Conservation (phyloP, 352 stramenopile genomes). For the Aphanomyces stellatus region DNA sequence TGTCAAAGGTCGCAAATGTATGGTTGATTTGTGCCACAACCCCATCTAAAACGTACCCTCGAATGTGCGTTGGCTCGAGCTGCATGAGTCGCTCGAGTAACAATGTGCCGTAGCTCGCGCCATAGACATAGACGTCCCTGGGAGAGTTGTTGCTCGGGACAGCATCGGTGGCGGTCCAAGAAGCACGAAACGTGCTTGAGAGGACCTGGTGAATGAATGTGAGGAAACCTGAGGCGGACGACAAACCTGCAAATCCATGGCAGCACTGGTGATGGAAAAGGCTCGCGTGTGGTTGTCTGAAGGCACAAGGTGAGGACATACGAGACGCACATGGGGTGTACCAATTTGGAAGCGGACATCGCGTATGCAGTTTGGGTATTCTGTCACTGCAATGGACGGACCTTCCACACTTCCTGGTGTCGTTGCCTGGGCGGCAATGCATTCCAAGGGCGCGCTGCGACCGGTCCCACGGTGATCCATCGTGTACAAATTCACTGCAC, state of each 20-base stretch:
- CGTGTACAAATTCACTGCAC: slow-evolving; percentile 51
- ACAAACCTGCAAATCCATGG: slow-evolving; percentile 43
- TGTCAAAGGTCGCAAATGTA: slow-evolving; percentile 61
- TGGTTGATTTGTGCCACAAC: slow-evolving; percentile 46
- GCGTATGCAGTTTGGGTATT: slow-evolving; percentile 57
- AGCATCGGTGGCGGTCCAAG: too few species aligned
- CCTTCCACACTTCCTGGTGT: slow-evolving; percentile 44
- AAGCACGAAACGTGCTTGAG: too few species aligned
- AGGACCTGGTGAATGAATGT: too few species aligned
- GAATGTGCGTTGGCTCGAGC: slow-evolving; percentile 21
- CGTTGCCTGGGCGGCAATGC: slow-evolving; percentile 38
- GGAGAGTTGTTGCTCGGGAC: too few species aligned
- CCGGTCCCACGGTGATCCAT: slow-evolving; percentile 60
- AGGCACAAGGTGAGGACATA: neutral
- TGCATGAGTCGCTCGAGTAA: slow-evolving; percentile 28
- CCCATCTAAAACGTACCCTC: slow-evolving; percentile 25
- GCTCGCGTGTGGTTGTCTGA: slow-evolving; percentile 50
- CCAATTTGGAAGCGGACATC: slow-evolving; percentile 58
- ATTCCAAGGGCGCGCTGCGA: slow-evolving; percentile 47
- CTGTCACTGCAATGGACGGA: slow-evolving; percentile 36
- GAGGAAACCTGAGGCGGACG: slow-evolving; percentile 35
- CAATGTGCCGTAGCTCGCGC: slow-evolving; percentile 24
- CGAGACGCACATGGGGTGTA: neutral
- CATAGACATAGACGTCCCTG: neutral
- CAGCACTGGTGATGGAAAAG: slow-evolving; percentile 64